phyloP scores from a whole-genome alignment of 192 early-diverging fungal species.

The Allomyces arbusculus region DNA sequence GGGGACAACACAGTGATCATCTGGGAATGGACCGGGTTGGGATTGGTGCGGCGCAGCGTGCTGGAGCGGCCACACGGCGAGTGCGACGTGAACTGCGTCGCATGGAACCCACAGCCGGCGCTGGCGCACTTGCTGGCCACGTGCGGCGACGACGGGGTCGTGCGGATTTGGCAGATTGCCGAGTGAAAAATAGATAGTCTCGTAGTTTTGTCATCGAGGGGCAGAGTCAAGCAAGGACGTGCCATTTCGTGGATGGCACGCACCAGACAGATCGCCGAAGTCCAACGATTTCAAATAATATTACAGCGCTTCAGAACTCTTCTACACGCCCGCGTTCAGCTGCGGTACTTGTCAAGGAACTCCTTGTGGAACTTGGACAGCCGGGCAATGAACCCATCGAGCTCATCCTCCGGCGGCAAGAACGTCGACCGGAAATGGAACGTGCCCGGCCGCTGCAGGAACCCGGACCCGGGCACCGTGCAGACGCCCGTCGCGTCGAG shows the following conservation, averaged over 20 bases:
- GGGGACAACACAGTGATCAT: constrained; percentile 65
- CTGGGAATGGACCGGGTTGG: constrained; percentile 2
- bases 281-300: no score
- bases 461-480: constrained; percentile 87
- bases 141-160: constrained; percentile 74
- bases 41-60: constrained; percentile 12
- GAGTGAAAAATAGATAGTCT: no score
- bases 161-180: constrained; percentile 50
- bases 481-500: constrained; percentile 88
- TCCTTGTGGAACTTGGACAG: constrained; percentile 57
- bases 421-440: constrained; percentile 95
- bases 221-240: no score
- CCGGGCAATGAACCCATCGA: constrained; percentile 67
- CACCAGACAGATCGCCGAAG: no score
- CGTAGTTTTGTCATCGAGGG: no score
- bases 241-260: no score
- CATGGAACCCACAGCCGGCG: constrained; percentile 53
- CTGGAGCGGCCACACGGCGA: constrained; percentile 57
- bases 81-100: constrained; percentile 73
- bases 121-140: constrained; percentile 54
- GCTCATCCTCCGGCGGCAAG: constrained; percentile 75
- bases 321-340: no score
- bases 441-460: constrained; percentile 70
- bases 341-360: constrained; percentile 56
- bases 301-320: no score